phyloP scores from a whole-genome alignment of 2,329 filamentous ascomycete genomes.

The Akanthomyces lecanii region DNA sequence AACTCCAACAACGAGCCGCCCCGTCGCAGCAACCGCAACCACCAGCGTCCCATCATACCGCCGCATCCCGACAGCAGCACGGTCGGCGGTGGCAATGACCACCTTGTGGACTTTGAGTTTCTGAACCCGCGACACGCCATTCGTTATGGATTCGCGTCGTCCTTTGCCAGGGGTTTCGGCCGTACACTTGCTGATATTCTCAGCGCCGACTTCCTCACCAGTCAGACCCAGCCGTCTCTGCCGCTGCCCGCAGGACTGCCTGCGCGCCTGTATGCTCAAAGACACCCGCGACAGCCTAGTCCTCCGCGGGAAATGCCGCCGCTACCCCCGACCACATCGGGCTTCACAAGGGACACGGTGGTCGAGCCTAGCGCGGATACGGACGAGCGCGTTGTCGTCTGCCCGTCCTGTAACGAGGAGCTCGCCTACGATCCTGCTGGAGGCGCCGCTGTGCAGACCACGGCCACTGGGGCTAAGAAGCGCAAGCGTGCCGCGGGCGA shows the following conservation, averaged over 20 bases:
- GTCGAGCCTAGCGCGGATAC: conserved; percentile 31
- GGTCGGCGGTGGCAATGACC: conserved; percentile 19
- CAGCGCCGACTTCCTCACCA: conserved; percentile 11
- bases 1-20: conserved; percentile 10
- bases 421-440: conserved; percentile 63
- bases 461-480: conserved; percentile 28
- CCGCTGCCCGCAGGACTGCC: not conserved
- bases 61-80: not conserved
- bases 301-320: conserved; percentile 54
- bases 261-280: conserved; percentile 18
- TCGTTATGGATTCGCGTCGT: conserved; percentile 19
- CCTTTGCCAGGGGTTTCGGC: conserved; percentile 23
- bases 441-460: conserved; percentile 17
- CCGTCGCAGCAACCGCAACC: conserved; percentile 14
- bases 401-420: conserved; percentile 82
- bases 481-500: conserved; percentile 55
- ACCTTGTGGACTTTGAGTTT: conserved; percentile 26
- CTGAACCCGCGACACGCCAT: conserved; percentile 10
- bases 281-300: conserved; percentile 28
- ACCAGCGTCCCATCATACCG: conserved; percentile 15
- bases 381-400: conserved; percentile 71
- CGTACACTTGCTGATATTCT: conserved; percentile 9
- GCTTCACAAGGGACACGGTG: conserved; percentile 71
- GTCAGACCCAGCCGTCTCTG: not conserved
- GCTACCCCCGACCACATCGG: conserved; percentile 60